A percentile compares a stretch with the other conserved stretches of the same genome.
Evolutionary conservation across 106 monocot genomes (phyloP).

Genomic region (Narthecium ossifragum): DNA sequence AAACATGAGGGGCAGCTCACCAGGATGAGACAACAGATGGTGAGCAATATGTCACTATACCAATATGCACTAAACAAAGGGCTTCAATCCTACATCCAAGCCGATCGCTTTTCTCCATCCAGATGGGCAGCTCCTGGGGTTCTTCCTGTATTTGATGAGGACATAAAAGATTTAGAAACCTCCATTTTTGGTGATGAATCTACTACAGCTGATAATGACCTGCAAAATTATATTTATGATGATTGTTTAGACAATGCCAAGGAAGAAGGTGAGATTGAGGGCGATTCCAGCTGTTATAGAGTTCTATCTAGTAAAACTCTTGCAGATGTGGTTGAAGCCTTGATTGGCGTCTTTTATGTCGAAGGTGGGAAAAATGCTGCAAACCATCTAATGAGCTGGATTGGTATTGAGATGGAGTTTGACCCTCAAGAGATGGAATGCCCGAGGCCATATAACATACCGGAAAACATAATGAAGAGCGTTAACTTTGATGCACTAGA

Average conservation of each 20-base stretch:
- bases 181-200: conserved; percentile 38
- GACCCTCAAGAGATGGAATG: conserved; percentile 44
- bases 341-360: conserved; percentile 97
- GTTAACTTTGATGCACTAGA: conserved; percentile 83
- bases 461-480: conserved; percentile 69
- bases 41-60: conserved; percentile 94
- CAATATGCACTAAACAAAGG: conserved; percentile 81
- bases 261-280: conserved; percentile 93
- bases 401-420: conserved; percentile 85
- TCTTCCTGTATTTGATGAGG: conserved; percentile 95
- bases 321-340: conserved; percentile 96
- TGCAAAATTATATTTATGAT: conserved; percentile 25
- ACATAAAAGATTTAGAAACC: conserved; percentile 48
- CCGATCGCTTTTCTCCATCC: conserved; percentile 89
- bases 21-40: conserved; percentile 98
- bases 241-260: conserved; percentile 40
- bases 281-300: conserved; percentile 73
- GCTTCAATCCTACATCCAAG: conserved; percentile 94
- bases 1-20: conserved; percentile 99
- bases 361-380: conserved; percentile 87
- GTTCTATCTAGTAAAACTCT: conserved; percentile 97
- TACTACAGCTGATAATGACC: conserved; percentile 8
- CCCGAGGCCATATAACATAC: conserved; percentile 48
- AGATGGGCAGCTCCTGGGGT: conserved; percentile 98
- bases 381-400: conserved; percentile 88